Conservation (phyloP, 352 stramenopile genomes). For the Pythium myriotylum region DNA sequence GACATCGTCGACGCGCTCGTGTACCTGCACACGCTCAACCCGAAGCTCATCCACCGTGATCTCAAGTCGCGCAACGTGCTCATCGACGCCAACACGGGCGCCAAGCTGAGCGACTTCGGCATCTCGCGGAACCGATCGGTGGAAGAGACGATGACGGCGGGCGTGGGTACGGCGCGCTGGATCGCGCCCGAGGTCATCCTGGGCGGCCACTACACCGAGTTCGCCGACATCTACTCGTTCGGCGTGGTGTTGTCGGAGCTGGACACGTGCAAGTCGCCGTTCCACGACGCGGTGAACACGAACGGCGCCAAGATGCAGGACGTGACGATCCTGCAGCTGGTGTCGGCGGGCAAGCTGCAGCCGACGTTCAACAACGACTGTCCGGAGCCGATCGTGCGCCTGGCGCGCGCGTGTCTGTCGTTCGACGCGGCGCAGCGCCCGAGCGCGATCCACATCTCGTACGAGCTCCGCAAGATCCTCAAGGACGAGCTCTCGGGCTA, state of each 20-base stretch:
- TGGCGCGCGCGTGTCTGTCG: conserved; percentile 61
- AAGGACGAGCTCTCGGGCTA: conserved; percentile 56
- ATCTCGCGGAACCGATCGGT: no score
- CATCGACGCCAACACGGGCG: neutral
- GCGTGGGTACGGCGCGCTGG: no score
- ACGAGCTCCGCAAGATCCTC: conserved; percentile 79
- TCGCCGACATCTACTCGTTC: conserved; percentile 25
- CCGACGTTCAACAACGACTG: conserved; percentile 57
- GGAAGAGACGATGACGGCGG: no score
- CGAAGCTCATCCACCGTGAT: conserved; percentile 73
- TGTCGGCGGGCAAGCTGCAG: no score
- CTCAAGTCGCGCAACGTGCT: conserved; percentile 72
- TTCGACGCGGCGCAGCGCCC: conserved; percentile 69
- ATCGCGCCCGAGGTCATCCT: no score
- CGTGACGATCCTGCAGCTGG: no score
- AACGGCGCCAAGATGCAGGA: no score
- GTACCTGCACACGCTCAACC: no score
- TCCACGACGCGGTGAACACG: no score
- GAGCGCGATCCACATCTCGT: conserved; percentile 77
- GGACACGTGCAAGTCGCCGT: no score
- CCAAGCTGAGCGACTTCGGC: conserved; percentile 4
- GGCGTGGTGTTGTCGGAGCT: conserved; percentile 20
- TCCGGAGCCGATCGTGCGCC: conserved; percentile 52
- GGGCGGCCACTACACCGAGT: no score
- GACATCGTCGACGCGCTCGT: no score